Conservation (phyloP, 257 asterid species). For the Penstemon newberryi region DNA sequence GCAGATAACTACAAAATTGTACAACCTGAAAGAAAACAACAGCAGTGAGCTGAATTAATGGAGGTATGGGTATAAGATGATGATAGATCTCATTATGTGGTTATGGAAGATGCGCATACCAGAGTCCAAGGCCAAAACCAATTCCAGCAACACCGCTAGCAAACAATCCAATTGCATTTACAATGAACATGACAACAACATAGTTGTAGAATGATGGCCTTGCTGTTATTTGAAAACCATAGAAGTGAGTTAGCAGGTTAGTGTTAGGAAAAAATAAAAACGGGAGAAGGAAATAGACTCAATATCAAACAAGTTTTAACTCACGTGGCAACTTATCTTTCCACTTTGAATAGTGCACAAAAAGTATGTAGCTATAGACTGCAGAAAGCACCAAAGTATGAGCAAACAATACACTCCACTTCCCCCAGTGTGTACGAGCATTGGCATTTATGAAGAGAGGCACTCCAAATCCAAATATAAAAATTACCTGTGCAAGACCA, state of each 20-base stretch:
- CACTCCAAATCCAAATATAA: constrained; percentile 73
- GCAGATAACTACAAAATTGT: constrained; percentile 52
- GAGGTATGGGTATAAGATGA: not conserved
- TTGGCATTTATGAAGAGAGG: constrained; percentile 58
- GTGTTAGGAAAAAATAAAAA: constrained; percentile 10
- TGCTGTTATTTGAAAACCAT: constrained; percentile 45
- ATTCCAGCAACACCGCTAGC: constrained; percentile 73
- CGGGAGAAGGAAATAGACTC: not conserved
- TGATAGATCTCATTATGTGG: not conserved
- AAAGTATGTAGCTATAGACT: constrained; percentile 73
- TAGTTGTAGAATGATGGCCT: constrained; percentile 90
- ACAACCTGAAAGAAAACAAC: constrained; percentile 55
- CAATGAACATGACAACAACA: constrained; percentile 66
- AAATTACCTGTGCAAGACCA: constrained; percentile 54
- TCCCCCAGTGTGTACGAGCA: constrained; percentile 53
- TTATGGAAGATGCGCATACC: constrained; percentile 37
- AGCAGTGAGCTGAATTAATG: constrained; percentile 17
- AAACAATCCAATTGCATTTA: constrained; percentile 46
- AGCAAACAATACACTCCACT: constrained; percentile 64
- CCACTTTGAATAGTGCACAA: constrained; percentile 94
- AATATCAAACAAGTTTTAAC: constrained; percentile 27
- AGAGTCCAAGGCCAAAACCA: constrained; percentile 67
- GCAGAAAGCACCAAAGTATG: constrained; percentile 60
- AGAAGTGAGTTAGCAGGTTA: constrained; percentile 10
- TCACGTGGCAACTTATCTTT: constrained; percentile 90